These are phyloP conservation scores for Corinectria fuckeliana DNA, from an alignment of 2,329 filamentous ascomycete genomes.

Conservation along the genomic window DNA sequence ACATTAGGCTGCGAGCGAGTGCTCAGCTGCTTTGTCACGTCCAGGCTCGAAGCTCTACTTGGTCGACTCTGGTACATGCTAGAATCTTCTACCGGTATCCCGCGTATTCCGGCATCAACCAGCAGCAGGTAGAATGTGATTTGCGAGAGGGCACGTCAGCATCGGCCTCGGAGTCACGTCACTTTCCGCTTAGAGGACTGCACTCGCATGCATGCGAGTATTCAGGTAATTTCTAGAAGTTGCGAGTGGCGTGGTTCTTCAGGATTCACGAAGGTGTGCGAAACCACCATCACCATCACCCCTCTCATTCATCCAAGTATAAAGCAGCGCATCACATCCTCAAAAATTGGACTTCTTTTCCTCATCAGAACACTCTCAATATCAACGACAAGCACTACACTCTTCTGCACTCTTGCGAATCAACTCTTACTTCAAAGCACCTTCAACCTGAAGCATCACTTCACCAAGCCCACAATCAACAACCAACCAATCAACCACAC, in stretches of 20 bases:
- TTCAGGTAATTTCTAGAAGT: constrained; percentile 36
- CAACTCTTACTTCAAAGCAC: constrained; percentile 31
- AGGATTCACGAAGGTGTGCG: constrained; percentile 27
- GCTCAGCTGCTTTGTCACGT: neutral
- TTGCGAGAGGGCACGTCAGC: constrained; percentile 19
- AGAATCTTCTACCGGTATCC: constrained; percentile 30
- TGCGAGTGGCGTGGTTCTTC: constrained; percentile 23
- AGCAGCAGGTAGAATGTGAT: constrained; percentile 20
- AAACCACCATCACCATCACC: constrained; percentile 21
- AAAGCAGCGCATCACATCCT: constrained; percentile 36
- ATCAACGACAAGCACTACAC: constrained; percentile 35
- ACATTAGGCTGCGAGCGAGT: neutral
- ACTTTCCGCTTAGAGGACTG: constrained; percentile 16
- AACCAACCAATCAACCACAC: constrained; percentile 26
- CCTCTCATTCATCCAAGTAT: constrained; percentile 34
- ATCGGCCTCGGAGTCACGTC: constrained; percentile 7
- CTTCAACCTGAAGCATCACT: constrained; percentile 37
- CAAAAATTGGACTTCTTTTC: constrained; percentile 19
- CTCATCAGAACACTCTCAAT: constrained; percentile 39
- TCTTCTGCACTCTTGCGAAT: constrained; percentile 35
- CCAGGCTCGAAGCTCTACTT: neutral
- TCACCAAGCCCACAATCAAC: constrained; percentile 28
- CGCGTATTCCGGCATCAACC: constrained; percentile 24
- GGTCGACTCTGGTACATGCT: neutral
- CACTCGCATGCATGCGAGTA: constrained; percentile 11